phyloP scores from a whole-genome alignment of 306 rosid species.

The Cicer arietinum region DNA sequence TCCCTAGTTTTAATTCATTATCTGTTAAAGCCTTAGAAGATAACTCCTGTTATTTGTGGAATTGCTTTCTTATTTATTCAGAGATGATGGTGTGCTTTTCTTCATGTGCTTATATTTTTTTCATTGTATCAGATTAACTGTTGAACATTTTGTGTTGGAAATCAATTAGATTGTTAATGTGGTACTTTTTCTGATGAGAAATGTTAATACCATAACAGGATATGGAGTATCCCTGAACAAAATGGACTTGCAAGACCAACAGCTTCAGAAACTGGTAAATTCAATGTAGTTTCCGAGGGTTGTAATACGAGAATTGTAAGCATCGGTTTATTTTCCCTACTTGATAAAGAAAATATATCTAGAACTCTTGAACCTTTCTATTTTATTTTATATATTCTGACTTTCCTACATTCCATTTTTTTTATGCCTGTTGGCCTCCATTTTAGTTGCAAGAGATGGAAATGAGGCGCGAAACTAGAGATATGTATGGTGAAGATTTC shows the following conservation, averaged over 20 bases:
- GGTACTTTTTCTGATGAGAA: constrained; percentile 40
- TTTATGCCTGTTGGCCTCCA: constrained; percentile 43
- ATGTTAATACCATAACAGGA: constrained; percentile 53
- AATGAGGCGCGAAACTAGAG: constrained; percentile 64
- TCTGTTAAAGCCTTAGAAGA: not conserved
- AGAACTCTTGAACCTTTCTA: not conserved
- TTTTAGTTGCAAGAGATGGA: constrained; percentile 78
- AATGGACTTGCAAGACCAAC: constrained; percentile 63
- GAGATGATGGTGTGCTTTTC: constrained; percentile 11
- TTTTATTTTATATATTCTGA: constrained; percentile 25
- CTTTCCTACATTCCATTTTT: not conserved
- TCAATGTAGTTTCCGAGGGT: constrained; percentile 76
- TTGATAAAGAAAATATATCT: not conserved
- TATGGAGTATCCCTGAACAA: constrained; percentile 85
- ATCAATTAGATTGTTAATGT: constrained; percentile 12
- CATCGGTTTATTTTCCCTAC: constrained; percentile 28
- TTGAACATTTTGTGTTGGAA: constrained; percentile 5
- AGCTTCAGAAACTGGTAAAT: constrained; percentile 63
- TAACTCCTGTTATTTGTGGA: not conserved
- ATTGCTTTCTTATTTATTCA: constrained; percentile 29
- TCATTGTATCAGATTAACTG: constrained; percentile 1
- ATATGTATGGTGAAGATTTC: constrained; percentile 62
- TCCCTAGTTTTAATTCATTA: constrained; percentile 9
- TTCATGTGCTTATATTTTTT: not conserved
- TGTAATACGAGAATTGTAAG: constrained; percentile 79